A percentile compares a stretch with the other conserved stretches of the same genome.
Conservation (phyloP, 2,329 filamentous ascomycete genomes). For the Penicillium sp. region DNA sequence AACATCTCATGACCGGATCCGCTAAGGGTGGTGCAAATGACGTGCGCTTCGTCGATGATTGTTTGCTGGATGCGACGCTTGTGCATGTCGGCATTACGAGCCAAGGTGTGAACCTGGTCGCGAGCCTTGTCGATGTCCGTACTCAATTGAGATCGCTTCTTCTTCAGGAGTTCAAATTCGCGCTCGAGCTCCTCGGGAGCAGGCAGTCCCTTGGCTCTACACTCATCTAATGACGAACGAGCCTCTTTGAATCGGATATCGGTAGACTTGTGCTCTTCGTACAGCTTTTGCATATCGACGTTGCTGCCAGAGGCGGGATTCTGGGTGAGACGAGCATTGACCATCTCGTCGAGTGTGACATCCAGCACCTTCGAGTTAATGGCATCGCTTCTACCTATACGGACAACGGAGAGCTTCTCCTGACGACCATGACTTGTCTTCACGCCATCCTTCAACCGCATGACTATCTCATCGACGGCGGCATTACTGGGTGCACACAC, state of each 20-base stretch:
- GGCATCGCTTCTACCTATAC: conserved; percentile 84
- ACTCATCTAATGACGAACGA: conserved; percentile 69
- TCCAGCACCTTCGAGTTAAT: conserved; percentile 88
- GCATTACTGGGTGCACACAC: conserved; percentile 99
- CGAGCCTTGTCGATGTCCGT: conserved; percentile 82
- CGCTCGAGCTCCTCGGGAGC: conserved; percentile 59
- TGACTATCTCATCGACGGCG: conserved; percentile 91
- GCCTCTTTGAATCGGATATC: conserved; percentile 67
- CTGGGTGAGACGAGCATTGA: conserved; percentile 66
- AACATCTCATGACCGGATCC: conserved; percentile 98
- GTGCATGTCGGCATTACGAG: conserved; percentile 81
- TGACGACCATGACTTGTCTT: conserved; percentile 70
- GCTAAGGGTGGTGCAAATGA: conserved; percentile 92
- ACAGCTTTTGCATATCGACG: conserved; percentile 63
- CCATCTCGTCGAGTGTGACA: conserved; percentile 89
- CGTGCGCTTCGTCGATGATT: conserved; percentile 84
- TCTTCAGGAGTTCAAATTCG: conserved; percentile 74
- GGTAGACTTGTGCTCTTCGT: conserved; percentile 61
- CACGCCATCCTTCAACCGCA: conserved; percentile 84
- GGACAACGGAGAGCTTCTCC: conserved; percentile 80
- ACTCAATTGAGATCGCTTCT: conserved; percentile 72
- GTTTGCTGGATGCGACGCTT: conserved; percentile 83
- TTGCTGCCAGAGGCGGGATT: conserved; percentile 45
- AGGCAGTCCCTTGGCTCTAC: conserved; percentile 52
- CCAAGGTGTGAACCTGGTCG: conserved; percentile 76